A percentile compares a stretch with the other conserved stretches of the same genome.
These are phyloP conservation scores for Wickerhamia fluorescens DNA, from an alignment of 805 yeast genomes.

Conservation along the genomic window DNA sequence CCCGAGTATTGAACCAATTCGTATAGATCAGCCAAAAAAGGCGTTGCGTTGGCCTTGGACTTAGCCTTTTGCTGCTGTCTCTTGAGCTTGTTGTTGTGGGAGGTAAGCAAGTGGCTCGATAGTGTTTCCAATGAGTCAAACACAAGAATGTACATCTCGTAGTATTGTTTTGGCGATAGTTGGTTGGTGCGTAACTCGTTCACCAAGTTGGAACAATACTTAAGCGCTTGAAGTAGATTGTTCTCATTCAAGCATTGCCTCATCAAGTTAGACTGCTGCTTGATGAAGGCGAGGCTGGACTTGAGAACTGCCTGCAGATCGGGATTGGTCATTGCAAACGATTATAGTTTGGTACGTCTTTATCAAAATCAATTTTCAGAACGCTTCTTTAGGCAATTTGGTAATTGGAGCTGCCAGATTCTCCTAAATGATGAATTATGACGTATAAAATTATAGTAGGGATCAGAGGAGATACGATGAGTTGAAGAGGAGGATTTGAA, in stretches of 20 bases:
- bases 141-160: constrained; percentile 78
- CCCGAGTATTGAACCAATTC: constrained; percentile 95
- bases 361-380: no score
- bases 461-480: no score
- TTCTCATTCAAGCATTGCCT: constrained; percentile 60
- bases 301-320: constrained; percentile 10
- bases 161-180: constrained; percentile 84
- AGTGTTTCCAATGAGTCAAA: constrained; percentile 75
- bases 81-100: constrained; percentile 58
- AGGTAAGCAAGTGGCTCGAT: constrained; percentile 55
- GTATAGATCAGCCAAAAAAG: constrained; percentile 73
- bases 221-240: constrained; percentile 78
- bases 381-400: no score
- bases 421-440: no score
- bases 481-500: no score
- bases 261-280: constrained; percentile 70
- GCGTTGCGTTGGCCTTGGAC: constrained; percentile 7
- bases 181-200: constrained; percentile 72
- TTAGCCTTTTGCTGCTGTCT: not conserved
- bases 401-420: no score
- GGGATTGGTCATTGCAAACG: constrained; percentile 1
- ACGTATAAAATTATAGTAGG: no score
- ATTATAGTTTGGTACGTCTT: no score
- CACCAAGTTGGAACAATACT: constrained; percentile 77
- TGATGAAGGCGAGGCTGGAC: constrained; percentile 37